Evolutionary conservation across 257 asterid genomes (phyloP), one percentile per base, ranked within the genome.

Genomic region (Ballota nigra): DNA sequence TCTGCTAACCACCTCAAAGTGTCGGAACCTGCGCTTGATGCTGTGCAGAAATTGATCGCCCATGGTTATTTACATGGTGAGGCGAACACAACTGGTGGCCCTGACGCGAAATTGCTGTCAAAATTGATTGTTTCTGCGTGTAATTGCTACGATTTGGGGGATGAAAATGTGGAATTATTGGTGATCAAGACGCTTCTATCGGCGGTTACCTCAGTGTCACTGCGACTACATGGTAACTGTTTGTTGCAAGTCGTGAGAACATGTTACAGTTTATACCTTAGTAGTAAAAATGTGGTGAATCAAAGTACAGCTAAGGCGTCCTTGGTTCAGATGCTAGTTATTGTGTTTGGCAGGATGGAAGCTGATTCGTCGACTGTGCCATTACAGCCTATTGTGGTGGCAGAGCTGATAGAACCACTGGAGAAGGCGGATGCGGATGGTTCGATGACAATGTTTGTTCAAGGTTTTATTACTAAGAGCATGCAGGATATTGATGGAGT

Each of bases 301-400:
- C 97, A 92, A 86, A 90, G 96, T 1, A 92, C 99, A 1, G 95
- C 98, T 5, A 95, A 90, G 85, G 99, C 99, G 22, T 92, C 99
- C 15, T 71, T 95, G 89, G 87, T 90, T 74, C 99, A 92, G 79
- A 95, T 95, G 98, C 81, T 95, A 72, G 98, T 95, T 36, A 95
- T 95, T 76, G 97, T 95, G 68, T 95, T 95, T 63, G 75, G 99
- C 76, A 86, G 99, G 77, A 95, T 95, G 99, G 99, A 95, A 92
- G 99, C 98, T 3, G 98, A 95, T 78, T 89, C 96, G 11, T 88
- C 96, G 2, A 92, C 98, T 0, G 98, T 92, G 72, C 98, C 98
- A 0, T 69, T 88, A 72, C 98, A 92, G 85, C 99, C 99, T 24
- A 92, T 95, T 69, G 98, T 95, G 34, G 97, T 95, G 68, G 99